phyloP scores from a whole-genome alignment of 768 basidiomycete genomes.

The Termitomyces eurrhizus region DNA sequence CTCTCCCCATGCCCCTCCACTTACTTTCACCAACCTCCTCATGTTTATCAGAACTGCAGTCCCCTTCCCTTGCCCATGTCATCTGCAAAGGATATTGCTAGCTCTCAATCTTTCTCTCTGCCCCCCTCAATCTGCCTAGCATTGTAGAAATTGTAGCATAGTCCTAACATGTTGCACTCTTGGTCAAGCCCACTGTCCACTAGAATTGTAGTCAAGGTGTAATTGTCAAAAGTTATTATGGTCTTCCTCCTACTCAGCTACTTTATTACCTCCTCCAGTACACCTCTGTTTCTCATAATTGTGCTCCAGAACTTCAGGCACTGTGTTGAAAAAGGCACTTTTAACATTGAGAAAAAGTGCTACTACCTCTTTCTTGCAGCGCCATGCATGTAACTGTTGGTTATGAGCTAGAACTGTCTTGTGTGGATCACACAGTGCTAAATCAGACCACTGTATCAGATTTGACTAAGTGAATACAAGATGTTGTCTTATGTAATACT shows the following conservation, averaged over 20 bases:
- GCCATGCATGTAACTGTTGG: constrained; percentile 11
- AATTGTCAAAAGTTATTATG: constrained; percentile 9
- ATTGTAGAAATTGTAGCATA: constrained; percentile 5
- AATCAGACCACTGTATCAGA: too few relatives aligned
- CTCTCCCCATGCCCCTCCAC: too few relatives aligned
- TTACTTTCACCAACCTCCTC: too few relatives aligned
- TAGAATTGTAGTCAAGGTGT: neutral
- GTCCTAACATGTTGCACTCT: constrained; percentile 1
- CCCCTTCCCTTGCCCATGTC: neutral
- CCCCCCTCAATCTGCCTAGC: neutral
- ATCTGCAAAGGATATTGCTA: neutral
- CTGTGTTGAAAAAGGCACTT: constrained; percentile 32
- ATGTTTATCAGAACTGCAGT: too few relatives aligned
- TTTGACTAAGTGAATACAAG: too few relatives aligned
- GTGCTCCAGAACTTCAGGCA: constrained; percentile 12
- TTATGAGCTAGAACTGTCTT: too few relatives aligned
- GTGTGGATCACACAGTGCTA: too few relatives aligned
- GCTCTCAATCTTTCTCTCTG: neutral
- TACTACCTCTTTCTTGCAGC: too few relatives aligned
- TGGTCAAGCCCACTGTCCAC: neutral
- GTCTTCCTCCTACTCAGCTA: constrained; percentile 5
- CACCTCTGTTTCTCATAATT: constrained; percentile 18
- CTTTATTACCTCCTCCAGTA: constrained; percentile 18
- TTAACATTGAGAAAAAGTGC: constrained; percentile 6
- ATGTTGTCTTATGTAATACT: too few relatives aligned